Conservation (phyloP, 805 yeast species). For the Candida railenensis region DNA sequence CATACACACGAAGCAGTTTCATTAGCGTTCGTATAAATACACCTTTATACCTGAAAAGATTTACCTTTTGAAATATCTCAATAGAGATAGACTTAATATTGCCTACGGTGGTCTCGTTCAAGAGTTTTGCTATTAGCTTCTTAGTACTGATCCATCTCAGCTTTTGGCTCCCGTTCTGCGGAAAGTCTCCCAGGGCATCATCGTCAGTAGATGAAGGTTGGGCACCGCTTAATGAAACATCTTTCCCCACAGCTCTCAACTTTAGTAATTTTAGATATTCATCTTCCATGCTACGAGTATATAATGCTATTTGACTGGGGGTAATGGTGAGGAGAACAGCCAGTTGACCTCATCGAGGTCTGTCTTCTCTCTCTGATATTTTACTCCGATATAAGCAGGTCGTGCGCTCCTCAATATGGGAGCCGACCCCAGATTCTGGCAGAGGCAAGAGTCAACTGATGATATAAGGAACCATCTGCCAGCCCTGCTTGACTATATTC, state of each 20-base stretch:
- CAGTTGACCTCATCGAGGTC: too few relatives aligned
- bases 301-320: too few relatives aligned
- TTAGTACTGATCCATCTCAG: conserved; percentile 31
- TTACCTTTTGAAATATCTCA: conserved; percentile 50
- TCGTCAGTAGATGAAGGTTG: neutral
- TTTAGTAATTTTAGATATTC: conserved; percentile 1
- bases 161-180: conserved; percentile 28
- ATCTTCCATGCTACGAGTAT: neutral
- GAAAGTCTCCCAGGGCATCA: neutral
- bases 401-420: too few relatives aligned
- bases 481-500: too few relatives aligned
- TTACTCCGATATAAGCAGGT: too few relatives aligned
- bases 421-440: too few relatives aligned
- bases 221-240: conserved; percentile 1
- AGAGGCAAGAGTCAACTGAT: too few relatives aligned
- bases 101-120: conserved; percentile 15
- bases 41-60: conserved; percentile 63
- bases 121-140: conserved; percentile 45
- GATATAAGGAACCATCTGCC: too few relatives aligned
- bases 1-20: conserved; percentile 39
- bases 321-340: too few relatives aligned
- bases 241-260: conserved; percentile 3
- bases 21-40: conserved; percentile 56
- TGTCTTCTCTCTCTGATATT: too few relatives aligned
- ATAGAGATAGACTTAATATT: conserved; percentile 50